Percentiles rank a stretch among this genome's conserved stretches.
Conservation (phyloP, 2,329 filamentous ascomycete species). For the Conoideocrella luteorostrata region DNA sequence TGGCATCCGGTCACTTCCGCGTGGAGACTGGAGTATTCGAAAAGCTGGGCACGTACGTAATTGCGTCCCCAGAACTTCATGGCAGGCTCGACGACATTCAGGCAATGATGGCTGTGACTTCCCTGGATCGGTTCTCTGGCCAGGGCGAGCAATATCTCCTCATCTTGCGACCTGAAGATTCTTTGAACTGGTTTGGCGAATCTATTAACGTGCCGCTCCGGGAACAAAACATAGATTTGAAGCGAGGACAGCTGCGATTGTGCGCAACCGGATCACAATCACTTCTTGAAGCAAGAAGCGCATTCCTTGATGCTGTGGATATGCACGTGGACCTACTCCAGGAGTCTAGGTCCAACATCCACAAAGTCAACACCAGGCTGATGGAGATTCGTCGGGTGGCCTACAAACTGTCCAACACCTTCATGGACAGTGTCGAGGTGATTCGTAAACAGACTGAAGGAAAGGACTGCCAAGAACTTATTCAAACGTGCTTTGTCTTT, state of each 20-base stretch:
- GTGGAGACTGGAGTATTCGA: constrained; percentile 66
- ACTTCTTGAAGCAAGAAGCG: constrained; percentile 69
- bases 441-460: constrained; percentile 80
- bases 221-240: constrained; percentile 76
- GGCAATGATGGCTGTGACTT: constrained; percentile 69
- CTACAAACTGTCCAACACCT: constrained; percentile 93
- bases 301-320: constrained; percentile 72
- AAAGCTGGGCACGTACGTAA: constrained; percentile 70
- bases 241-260: constrained; percentile 77
- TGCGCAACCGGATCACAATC: constrained; percentile 82
- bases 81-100: constrained; percentile 76
- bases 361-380: constrained; percentile 82
- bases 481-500: constrained; percentile 96
- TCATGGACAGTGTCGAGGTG: constrained; percentile 97
- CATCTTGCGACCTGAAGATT: constrained; percentile 74
- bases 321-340: constrained; percentile 83
- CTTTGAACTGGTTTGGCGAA: constrained; percentile 74
- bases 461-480: constrained; percentile 86
- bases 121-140: constrained; percentile 53
- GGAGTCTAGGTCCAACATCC: constrained; percentile 87
- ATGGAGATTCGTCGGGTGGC: constrained; percentile 94
- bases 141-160: constrained; percentile 75
- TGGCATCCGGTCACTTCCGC: constrained; percentile 79
- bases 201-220: constrained; percentile 65
- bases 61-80: constrained; percentile 75